phyloP scores from a whole-genome alignment of 208 protist genomes.

The Herpetomonas muscarum region DNA sequence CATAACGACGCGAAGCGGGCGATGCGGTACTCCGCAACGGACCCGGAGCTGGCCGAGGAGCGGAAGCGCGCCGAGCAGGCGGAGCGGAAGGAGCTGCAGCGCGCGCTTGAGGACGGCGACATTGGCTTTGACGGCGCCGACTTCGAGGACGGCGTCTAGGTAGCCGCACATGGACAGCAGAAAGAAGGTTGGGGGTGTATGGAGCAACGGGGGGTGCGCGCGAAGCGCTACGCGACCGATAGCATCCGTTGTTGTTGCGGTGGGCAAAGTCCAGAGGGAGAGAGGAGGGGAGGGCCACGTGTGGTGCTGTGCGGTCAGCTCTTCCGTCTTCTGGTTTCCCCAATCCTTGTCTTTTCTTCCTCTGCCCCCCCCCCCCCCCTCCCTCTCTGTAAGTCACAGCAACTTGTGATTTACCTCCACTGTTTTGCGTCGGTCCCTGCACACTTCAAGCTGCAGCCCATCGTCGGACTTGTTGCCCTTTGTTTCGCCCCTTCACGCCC shows the following conservation, averaged over 20 bases:
- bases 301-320: too few relatives aligned
- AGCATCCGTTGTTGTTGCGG: too few relatives aligned
- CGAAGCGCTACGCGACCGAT: too few relatives aligned
- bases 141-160: slow-evolving; percentile 84
- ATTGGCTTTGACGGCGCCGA: slow-evolving; percentile 63
- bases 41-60: slow-evolving; percentile 76
- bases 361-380: slow-evolving; percentile 1
- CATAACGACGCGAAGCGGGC: slow-evolving; percentile 95
- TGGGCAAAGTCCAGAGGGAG: slow-evolving; percentile 7
- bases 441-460: too few relatives aligned
- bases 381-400: slow-evolving; percentile 10
- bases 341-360: slow-evolving; percentile 10
- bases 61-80: slow-evolving; percentile 61
- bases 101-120: slow-evolving; percentile 64
- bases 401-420: neutral
- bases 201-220: slow-evolving; percentile 1
- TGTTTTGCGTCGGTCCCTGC: too few relatives aligned
- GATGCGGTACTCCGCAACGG: slow-evolving; percentile 82
- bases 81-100: slow-evolving; percentile 60
- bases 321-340: neutral
- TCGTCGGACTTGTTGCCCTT: too few relatives aligned
- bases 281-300: too few relatives aligned
- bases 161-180: neutral
- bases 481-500: too few relatives aligned
- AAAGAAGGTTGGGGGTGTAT: neutral